A percentile compares a stretch with the other conserved stretches of the same genome.
Conservation (phyloP, 2,329 filamentous ascomycete genomes). For the Penicillium sp. region DNA sequence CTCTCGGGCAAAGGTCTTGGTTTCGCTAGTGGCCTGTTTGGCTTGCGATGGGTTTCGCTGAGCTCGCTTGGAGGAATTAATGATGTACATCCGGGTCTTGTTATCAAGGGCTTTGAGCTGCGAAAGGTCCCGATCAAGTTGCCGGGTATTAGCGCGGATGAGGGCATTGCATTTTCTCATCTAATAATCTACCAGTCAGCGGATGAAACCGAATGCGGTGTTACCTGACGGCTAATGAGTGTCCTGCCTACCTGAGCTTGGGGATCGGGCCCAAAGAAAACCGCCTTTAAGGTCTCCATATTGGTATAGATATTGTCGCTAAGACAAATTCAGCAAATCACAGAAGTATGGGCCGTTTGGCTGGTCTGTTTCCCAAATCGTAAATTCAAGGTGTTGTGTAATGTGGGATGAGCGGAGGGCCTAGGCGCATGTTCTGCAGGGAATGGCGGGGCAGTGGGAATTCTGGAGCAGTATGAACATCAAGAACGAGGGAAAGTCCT, state of each 20-base stretch:
- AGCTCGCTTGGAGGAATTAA: slow-evolving; percentile 77
- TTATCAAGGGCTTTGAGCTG: slow-evolving; percentile 75
- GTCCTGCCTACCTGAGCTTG: slow-evolving; percentile 73
- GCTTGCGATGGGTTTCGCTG: slow-evolving; percentile 77
- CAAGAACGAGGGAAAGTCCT: not conserved
- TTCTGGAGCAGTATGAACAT: not conserved
- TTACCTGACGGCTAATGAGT: not conserved
- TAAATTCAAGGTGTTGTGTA: not conserved
- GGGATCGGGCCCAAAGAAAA: slow-evolving; percentile 91
- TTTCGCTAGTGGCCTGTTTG: slow-evolving; percentile 77
- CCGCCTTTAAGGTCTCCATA: slow-evolving; percentile 85
- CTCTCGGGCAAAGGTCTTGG: slow-evolving; percentile 84
- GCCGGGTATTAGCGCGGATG: slow-evolving; percentile 85
- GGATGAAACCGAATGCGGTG: not conserved
- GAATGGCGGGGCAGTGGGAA: not conserved
- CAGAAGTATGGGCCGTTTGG: not conserved
- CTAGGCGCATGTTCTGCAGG: not conserved
- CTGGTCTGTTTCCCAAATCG: not conserved
- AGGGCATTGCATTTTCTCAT: slow-evolving; percentile 93
- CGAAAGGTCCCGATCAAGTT: slow-evolving; percentile 89
- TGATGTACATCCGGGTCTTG: slow-evolving; percentile 83
- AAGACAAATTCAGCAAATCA: not conserved
- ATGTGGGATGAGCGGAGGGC: not conserved
- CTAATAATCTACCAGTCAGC: slow-evolving; percentile 49
- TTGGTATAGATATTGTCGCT: slow-evolving; percentile 14